Base-by-base conservation (phyloP, 805 yeast genomes). In the Kodamaea kakaduensis region DNA sequence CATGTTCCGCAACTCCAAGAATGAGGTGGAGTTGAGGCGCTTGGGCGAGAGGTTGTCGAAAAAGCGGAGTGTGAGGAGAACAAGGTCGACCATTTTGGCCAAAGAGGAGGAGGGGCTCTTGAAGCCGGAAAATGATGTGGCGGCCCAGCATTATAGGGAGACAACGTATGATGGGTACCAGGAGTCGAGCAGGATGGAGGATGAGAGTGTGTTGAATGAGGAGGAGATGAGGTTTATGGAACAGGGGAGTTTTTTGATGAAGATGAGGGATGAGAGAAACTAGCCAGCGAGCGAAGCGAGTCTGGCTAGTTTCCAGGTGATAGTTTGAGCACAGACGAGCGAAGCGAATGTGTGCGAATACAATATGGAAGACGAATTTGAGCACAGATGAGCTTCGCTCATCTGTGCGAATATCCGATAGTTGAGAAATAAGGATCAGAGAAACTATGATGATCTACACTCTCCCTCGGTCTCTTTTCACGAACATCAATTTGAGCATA, bases 31-130 rank as follows among this genome's bases (percentile, higher is more conserved):
- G 42, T 51, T 67, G 24, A 44, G 63, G 22, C 54, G 49, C 30
- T 47, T 67, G 31, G 69, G 72, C 3, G 61, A 58, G 34, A 51
- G 61, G 19, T 47, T 67, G 31, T 52, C 69, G 1, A 48, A 54
- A 30, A 61, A 57, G 21, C 39, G 57, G 4, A 55, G 69, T 3
- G 64, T 61, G 3, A 50, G 68, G 7, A 37, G 43, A 9, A 42
- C 34, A 20, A 42, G 37, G 25, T 28, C 44, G 17, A 29, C 17
- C 18, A 25, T 15, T 4, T 9, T 25, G 13, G 7, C 26, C 10
- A 12, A 25, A 4, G 28, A 17, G n/a, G 18, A 17, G 18, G 31
- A 29, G 25, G 35, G 16, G 17, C 17, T 22, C 16, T 29, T 31
- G 9, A 21, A 22, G 15, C 43, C 47, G 2, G 12, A 13, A 3